These are phyloP conservation scores for Neurospora tetraspora DNA, from an alignment of 495 filamentous ascomycete species.

Conservation along the genomic window DNA sequence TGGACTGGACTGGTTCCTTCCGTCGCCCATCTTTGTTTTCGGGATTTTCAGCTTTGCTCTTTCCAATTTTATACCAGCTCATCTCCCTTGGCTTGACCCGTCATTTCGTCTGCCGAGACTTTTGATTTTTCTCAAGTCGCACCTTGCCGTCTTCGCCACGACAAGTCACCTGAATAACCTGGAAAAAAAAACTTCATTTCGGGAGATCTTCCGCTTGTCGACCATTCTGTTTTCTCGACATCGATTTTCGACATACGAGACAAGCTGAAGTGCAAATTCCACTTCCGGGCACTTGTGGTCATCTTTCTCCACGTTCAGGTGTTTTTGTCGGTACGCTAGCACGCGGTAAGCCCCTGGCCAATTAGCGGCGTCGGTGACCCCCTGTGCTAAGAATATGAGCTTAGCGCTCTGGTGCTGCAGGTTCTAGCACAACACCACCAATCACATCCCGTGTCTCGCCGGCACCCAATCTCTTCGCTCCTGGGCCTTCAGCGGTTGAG, in stretches of 20 bases:
- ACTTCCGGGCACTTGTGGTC: not conserved
- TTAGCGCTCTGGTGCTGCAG: slow-evolving; percentile 26
- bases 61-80: not conserved
- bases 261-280: not conserved
- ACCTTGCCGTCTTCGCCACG: not conserved
- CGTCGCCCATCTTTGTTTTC: not conserved
- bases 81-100: not conserved
- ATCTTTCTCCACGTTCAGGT: slow-evolving; percentile 2
- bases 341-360: slow-evolving; percentile 20
- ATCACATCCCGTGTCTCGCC: slow-evolving; percentile 12
- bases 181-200: not conserved
- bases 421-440: slow-evolving; percentile 14
- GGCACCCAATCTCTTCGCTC: not conserved
- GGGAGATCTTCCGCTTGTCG: not conserved
- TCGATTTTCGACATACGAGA: not conserved
- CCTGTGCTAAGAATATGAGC: slow-evolving; percentile 25
- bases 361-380: slow-evolving; percentile 7
- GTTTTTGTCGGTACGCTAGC: slow-evolving; percentile 12
- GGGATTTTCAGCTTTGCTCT: not conserved
- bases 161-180: not conserved
- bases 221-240: not conserved
- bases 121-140: not conserved
- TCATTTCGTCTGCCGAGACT: not conserved
- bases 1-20: not conserved
- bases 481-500: slow-evolving; percentile 18